Evolutionary conservation across 1,284 basidiomycete genomes (phyloP).

Genomic region (Puccinia horiana): DNA sequence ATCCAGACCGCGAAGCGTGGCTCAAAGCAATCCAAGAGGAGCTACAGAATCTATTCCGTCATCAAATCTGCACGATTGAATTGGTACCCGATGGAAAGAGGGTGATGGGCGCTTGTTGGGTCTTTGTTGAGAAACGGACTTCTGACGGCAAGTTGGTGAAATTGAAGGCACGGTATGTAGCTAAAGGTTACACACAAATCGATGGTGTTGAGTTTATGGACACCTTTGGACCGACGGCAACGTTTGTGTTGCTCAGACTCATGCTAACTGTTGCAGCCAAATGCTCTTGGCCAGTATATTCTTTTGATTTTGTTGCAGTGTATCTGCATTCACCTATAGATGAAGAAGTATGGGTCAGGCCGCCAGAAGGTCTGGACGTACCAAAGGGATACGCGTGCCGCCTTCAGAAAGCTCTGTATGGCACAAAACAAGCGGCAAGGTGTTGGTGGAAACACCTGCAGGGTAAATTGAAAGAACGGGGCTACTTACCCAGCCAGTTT

Average conservation of each 20-base stretch:
- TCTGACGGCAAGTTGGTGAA: background rate
- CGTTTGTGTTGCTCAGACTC: background rate
- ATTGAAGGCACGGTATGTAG: conserved; percentile 51
- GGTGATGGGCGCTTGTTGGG: too few relatives aligned
- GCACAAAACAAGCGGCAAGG: too few relatives aligned
- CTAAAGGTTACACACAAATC: conserved; percentile 46
- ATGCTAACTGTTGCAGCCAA: background rate
- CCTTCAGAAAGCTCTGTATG: too few relatives aligned
- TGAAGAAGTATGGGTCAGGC: too few relatives aligned
- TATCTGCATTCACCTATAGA: too few relatives aligned
- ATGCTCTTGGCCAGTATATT: background rate
- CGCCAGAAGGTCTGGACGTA: too few relatives aligned
- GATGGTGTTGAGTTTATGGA: conserved; percentile 47
- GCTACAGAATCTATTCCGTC: too few relatives aligned
- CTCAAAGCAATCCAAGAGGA: too few relatives aligned
- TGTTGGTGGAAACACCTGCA: conserved; percentile 2
- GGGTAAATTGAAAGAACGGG: background rate
- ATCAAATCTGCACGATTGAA: too few relatives aligned
- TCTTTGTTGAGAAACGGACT: conserved; percentile 32
- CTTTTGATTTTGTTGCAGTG: too few relatives aligned
- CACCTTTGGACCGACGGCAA: too few relatives aligned
- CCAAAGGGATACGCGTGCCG: background rate
- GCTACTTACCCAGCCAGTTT: background rate
- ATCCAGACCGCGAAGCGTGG: too few relatives aligned
- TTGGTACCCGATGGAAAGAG: conserved; percentile 2